phyloP scores from a whole-genome alignment of 495 filamentous ascomycete genomes.

The Xylaria palmicola region DNA sequence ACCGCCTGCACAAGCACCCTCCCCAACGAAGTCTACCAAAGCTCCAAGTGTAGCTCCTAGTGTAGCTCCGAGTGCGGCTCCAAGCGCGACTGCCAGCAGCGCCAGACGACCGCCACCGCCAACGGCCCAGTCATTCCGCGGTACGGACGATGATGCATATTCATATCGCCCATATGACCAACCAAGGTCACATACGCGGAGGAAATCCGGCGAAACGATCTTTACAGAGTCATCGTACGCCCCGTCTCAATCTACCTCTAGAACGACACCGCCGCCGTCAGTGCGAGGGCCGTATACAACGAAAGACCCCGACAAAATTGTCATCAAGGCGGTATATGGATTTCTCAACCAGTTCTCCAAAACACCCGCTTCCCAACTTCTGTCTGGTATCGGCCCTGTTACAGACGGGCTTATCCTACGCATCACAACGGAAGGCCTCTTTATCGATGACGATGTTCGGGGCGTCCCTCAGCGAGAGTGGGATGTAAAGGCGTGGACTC shows the following conservation, averaged over 20 bases:
- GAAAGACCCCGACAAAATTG: slow-evolving; percentile 90
- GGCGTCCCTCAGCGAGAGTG: slow-evolving; percentile 88
- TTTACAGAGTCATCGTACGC: slow-evolving; percentile 85
- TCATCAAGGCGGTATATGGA: slow-evolving; percentile 85
- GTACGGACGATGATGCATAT: slow-evolving; percentile 65
- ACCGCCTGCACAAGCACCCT: slow-evolving; percentile 34
- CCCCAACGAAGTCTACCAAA: slow-evolving; percentile 20
- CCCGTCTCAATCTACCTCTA: slow-evolving; percentile 75
- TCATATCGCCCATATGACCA: slow-evolving; percentile 84
- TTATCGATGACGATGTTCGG: slow-evolving; percentile 92
- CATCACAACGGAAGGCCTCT: slow-evolving; percentile 86
- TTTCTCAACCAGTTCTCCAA: slow-evolving; percentile 83
- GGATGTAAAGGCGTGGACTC: slow-evolving; percentile 97
- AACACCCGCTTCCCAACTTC: slow-evolving; percentile 76
- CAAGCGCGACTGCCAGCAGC: slow-evolving; percentile 35
- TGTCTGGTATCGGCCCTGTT: slow-evolving; percentile 68
- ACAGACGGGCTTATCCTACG: slow-evolving; percentile 80
- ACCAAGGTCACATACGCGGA: slow-evolving; percentile 54
- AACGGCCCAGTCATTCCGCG: slow-evolving; percentile 58
- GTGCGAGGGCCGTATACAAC: slow-evolving; percentile 73
- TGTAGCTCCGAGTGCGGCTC: slow-evolving; percentile 36
- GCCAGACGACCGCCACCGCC: slow-evolving; percentile 56
- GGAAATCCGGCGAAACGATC: slow-evolving; percentile 61
- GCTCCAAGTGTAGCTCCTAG: slow-evolving; percentile 24
- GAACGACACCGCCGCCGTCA: slow-evolving; percentile 80